Base-by-base conservation (phyloP, 306 rosid genomes). In the Cicer yamashitae region DNA sequence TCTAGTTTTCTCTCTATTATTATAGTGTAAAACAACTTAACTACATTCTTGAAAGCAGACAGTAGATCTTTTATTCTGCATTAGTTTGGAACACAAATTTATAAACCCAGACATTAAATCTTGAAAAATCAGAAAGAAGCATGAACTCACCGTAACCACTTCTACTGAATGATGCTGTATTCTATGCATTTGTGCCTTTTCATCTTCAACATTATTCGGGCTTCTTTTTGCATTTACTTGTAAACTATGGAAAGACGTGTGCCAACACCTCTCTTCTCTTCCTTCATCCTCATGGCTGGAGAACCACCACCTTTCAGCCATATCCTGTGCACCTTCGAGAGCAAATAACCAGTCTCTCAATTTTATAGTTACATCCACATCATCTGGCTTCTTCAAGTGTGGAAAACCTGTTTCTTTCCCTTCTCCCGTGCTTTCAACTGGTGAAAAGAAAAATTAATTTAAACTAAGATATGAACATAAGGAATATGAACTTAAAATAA, bases 241-340 rank as follows among this genome's bases (percentile, higher is more conserved):
- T 66, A 94, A 82, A 75, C 80, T 83, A 74, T 75, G 84, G 80
- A 94, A 94, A 81, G 90, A 80, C 70, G 91, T 68, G 76, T 94
- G 98, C 98, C 98, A 94, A 86, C 92, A 88, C 82, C 87, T 89
- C 67, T 91, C 92, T 84, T 91, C 98, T 87, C 98, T 82, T 81
- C 78, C 80, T 54, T 74, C 83, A 74, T 73, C 86, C 67, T 84
- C 90, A 52, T 81, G 83, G 84, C 77, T 80, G 58, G 82, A 80
- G 82, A 85, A 87, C 93, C 92, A 85, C 92, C 89, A 83, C 60
- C 82, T 85, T 83, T 88, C 96, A 82, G 90, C 86, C 86, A 79
- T 84, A 81, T 91, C 96, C 57, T 87, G 87, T 41, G 84, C 89
- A 69, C 96, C 96, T 88, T 94, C 98, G 71, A 94, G 96, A 84